A percentile compares a stretch with the other conserved stretches of the same genome.
Evolutionary conservation across 257 asterid species (phyloP).

Genomic region (Primulina huaijiensis): DNA sequence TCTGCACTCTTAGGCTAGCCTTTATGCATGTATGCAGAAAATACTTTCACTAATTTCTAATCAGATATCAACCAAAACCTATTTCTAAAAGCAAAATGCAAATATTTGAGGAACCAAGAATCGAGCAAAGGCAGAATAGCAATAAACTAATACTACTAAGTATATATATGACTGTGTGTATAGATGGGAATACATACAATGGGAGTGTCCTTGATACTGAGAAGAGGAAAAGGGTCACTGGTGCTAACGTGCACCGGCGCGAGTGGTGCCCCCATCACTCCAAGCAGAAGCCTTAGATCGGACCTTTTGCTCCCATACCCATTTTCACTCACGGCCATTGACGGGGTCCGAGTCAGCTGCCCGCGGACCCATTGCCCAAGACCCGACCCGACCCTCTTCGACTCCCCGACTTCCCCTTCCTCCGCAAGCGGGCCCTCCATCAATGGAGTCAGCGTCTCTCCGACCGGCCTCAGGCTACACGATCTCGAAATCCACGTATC

Average conservation of each 20-base stretch:
- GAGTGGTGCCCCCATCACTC: slow-evolving; percentile 96
- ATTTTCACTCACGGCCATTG: slow-evolving; percentile 42
- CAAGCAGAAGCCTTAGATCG: slow-evolving; percentile 84
- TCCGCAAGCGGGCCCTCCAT: slow-evolving; percentile 85
- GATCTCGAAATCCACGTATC: slow-evolving; percentile 56
- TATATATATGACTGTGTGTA: neutral
- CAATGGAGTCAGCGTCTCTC: slow-evolving; percentile 64
- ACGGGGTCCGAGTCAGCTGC: slow-evolving; percentile 60
- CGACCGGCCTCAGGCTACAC: slow-evolving; percentile 66
- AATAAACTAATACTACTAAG: neutral
- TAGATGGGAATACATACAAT: slow-evolving; percentile 42
- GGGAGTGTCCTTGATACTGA: slow-evolving; percentile 88
- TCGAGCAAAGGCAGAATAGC: neutral
- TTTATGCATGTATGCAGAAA: neutral
- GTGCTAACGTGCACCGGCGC: slow-evolving; percentile 88
- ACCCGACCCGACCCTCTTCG: slow-evolving; percentile 60
- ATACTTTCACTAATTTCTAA: slow-evolving; percentile 4
- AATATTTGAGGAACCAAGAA: neutral
- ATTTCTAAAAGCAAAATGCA: neutral
- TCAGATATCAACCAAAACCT: neutral
- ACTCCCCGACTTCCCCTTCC: slow-evolving; percentile 53
- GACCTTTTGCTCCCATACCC: slow-evolving; percentile 53
- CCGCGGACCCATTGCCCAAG: slow-evolving; percentile 73
- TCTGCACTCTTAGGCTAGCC: slow-evolving; percentile 1
- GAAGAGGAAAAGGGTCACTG: slow-evolving; percentile 83